Conservation (phyloP, 2,329 filamentous ascomycete genomes). For the Venturia effusa region DNA sequence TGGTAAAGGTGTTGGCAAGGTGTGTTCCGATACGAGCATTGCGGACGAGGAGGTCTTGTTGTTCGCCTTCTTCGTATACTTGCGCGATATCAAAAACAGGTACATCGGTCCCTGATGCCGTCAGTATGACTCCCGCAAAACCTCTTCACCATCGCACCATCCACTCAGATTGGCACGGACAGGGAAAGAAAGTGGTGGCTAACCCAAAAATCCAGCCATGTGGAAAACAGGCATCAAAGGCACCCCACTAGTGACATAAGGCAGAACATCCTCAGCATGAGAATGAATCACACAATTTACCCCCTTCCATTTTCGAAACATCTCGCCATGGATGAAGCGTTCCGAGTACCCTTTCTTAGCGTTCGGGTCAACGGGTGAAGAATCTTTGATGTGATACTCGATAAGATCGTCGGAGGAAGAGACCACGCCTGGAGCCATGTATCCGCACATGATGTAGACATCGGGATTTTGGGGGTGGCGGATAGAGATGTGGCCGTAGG, state of each 20-base stretch:
- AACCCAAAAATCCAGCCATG: slow-evolving; percentile 12
- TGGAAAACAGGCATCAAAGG: slow-evolving; percentile 10
- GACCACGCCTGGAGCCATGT: slow-evolving; percentile 11
- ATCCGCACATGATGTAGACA: slow-evolving; percentile 12
- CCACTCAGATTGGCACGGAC: too few relatives aligned
- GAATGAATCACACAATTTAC: slow-evolving; percentile 12
- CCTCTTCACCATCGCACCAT: too few relatives aligned
- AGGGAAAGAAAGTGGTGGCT: too few relatives aligned
- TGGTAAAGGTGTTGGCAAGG: slow-evolving; percentile 22
- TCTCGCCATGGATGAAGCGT: slow-evolving; percentile 12
- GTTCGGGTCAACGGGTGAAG: slow-evolving; percentile 7
- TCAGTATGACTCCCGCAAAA: too few relatives aligned
- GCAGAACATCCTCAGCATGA: slow-evolving; percentile 11
- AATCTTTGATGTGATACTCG: slow-evolving; percentile 11
- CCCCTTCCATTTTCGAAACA: slow-evolving; percentile 5
- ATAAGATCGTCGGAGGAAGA: slow-evolving; percentile 7
- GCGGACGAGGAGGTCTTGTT: slow-evolving; percentile 24
- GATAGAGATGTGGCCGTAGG: slow-evolving; percentile 11
- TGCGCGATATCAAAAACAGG: slow-evolving; percentile 24
- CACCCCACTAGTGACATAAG: slow-evolving; percentile 8
- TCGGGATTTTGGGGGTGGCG: slow-evolving; percentile 10
- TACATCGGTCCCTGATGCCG: slow-evolving; percentile 11
- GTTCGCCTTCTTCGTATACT: slow-evolving; percentile 20
- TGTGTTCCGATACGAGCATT: slow-evolving; percentile 22
- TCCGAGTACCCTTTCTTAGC: slow-evolving; percentile 12